Base-by-base conservation (phyloP, 352 stramenopile species). In the Phytopythium cucurbitacearum region DNA sequence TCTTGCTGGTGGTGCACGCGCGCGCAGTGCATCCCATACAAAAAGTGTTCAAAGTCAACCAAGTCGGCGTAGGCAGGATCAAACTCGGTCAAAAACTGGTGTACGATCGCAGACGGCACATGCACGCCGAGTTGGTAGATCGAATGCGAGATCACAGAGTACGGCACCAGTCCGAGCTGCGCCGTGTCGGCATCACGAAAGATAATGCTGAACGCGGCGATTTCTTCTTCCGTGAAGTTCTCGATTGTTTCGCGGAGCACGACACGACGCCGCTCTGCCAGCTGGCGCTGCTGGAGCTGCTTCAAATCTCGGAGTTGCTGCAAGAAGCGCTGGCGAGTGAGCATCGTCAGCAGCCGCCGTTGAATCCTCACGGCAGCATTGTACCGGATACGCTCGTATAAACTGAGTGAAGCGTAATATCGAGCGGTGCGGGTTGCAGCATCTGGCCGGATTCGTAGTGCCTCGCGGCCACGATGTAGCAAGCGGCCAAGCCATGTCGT, bases 11-110 rank as follows among this genome's bases (percentile, higher is more conserved):
- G 81, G 41, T 87, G 62, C 34, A 72, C 42, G 1, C 81, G 78
- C 21, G 85, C 77, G 50, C 79, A 85, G 56, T 89, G 78, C 81
- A 91, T 91, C 53, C 76, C 81, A 47, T 87, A 91, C 7, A 91
- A 41, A 57, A 89, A 91, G 54, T 91, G 80, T 44, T 91, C 81
- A 48, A 89, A 83, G 62, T 91, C 81, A 7, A 91, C 80, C 1
- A 91, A 71, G 28, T 91, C 81, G 7, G 74, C 76, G 46, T 87
- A 91, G 16, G 78, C 81, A 1, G 78, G 76, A 34, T 91, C 81
- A 7, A 89, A 67, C 0, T 66, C 71, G 33, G 65, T 11, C 1
- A 91, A 60, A 50, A 85, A 71, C 12, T 71, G 48, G 2, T 64
- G 72, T 3, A 91, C 81, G 41, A 74, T 68, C 0, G 64, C 55